Evolutionary conservation across 2,329 filamentous ascomycete genomes (phyloP), one percentile per base, ranked within the genome.

Genomic region (Paraconiothyrium brasiliense): DNA sequence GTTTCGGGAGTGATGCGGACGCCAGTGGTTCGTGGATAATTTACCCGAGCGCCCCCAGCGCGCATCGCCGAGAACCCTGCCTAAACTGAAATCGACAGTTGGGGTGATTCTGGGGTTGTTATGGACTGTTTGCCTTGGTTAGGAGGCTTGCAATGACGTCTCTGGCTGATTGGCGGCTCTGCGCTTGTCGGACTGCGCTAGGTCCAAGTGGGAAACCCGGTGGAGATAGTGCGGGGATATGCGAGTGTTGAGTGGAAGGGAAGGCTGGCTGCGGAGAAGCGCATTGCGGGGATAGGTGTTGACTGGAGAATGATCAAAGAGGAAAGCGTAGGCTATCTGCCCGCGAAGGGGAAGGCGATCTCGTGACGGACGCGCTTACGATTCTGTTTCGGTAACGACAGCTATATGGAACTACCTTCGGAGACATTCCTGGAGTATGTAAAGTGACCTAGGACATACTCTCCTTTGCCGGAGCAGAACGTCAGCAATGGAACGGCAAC

Each of bases 131-230:
- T 9, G 37, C n/a, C 35, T 41, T 54, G 35, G 16, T 54, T 44
- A 20, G 16, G 30, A 30, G 50, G n/a, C 43, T 54, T 46, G 48
- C 46, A 49, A 60, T 60, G 58, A 60, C 57, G 54, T 63, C 57
- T 47, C 46, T 35, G 60, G 54, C 47, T 60, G 41, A 54, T 51
- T 60, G 61, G 54, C 49, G 32, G 49, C 39, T 54, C 27, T 37
- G 50, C 32, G 20, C 8, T 16, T 24, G 13, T 32, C 35, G 43
- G 20, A 1, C 46, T 9, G 22, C 11, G 41, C 57, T 48, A 48
- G 34, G 11, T 37, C 37, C 16, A 1, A 39, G 16, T n/a, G 30
- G 57, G 49, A 22, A 54, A 54, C 10, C 57, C 57, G 57, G 39
- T 54, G 57, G 49, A 16, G 49, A 59, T 58, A 46, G 50, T 4